Evolutionary conservation across 305 asterid genomes (phyloP), one percentile per base, ranked within the genome.

Genomic region (Withania somnifera): DNA sequence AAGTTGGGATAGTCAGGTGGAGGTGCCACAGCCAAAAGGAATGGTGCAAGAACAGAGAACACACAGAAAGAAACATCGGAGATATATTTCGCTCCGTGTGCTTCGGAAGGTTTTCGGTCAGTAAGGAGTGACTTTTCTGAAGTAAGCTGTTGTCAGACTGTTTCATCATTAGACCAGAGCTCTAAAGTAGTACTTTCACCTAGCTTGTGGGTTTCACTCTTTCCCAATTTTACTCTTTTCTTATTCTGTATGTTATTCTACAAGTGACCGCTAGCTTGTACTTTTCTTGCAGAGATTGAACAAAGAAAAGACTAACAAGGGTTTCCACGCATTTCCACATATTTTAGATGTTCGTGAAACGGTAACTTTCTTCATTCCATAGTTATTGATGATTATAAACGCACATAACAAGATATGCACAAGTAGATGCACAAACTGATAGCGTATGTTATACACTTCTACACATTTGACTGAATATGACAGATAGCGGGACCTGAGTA

Each of bases 1-100:
- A 80, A 80, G 64, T 30, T 80, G 83, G 68, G 83, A 80, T 80
- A 80, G 83, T 80, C 82, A 83, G 63, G 68, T 63, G 82, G 71
- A 52, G 80, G 54, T 22, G 77, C 79, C 79, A 77, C 53, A 47
- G 52, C 34, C 71, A 81, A 68, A 78, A 40, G 85, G 11, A 68
- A 63, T 78, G 78, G 53, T 63, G 84, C 40, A 47, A 57, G 58
- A 73, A 73, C 79, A 50, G 26, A 40, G 0, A 47, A 50, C 28
- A 15, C 24, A 19, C 26, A 61, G 76, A 75, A 77, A 77, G 82
- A 58, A 67, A 40, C 82, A 56, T 32, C 82, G 30, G 79, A 77
- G 38, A 52, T 36, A 42, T 64, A 22, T 38, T 50, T 77, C 77
- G 64, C 79, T n/a, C 64, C 71, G 15, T 45, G 66, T 36, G 85